Evolutionary conservation across 495 filamentous ascomycete species (phyloP), one percentile per base, ranked within the genome.

Genomic region (Penicillium dipodomyicola): DNA sequence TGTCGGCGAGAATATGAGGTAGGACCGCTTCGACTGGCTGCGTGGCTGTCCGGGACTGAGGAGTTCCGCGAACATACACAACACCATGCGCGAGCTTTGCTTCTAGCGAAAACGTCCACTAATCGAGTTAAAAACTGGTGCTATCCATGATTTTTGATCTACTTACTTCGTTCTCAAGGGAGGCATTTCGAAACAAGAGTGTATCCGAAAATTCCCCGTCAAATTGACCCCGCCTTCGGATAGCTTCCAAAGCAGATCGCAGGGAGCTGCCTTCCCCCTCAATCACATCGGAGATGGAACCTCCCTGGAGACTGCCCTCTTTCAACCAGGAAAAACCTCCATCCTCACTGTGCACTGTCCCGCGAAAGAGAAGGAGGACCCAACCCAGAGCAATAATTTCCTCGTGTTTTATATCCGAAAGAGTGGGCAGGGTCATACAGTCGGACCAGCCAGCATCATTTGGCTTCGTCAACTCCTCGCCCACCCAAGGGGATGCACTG

Each of bases 361-460:
- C 48, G 2, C 48, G 48, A 50, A n/a, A 37, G 11, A 50, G 48
- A 23, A 50, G 33, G 6, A 50, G 32, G 5, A 39, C 14, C 48
- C 48, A 50, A 8, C 33, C 30, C 23, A 50, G 20, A 14, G 37
- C 48, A 5, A 50, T 20, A 22, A 50, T 4, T 17, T 39, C 19
- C 10, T 39, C 20, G 17, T 39, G 19, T n/a, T 20, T 37, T 8
- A 19, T 20, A 15, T 39, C 48, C 1, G 32, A 10, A n/a, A 40
- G 20, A 6, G 10, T 15, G 0, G 48, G 23, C 2, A 47, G 25
- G 25, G 44, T 5, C 20, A 27, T 20, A 27, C 17, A 39, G 4
- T 50, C 20, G 17, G 20, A 39, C 48, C 48, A 50, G 7, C 2
- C 29, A 14, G 0, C 20, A 39, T 40, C 20, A 10, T 32, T 8